A percentile compares a stretch with the other conserved stretches of the same genome.
Conservation (phyloP, 176 grass and related monocot genomes). For the Musa schizocarpa region DNA sequence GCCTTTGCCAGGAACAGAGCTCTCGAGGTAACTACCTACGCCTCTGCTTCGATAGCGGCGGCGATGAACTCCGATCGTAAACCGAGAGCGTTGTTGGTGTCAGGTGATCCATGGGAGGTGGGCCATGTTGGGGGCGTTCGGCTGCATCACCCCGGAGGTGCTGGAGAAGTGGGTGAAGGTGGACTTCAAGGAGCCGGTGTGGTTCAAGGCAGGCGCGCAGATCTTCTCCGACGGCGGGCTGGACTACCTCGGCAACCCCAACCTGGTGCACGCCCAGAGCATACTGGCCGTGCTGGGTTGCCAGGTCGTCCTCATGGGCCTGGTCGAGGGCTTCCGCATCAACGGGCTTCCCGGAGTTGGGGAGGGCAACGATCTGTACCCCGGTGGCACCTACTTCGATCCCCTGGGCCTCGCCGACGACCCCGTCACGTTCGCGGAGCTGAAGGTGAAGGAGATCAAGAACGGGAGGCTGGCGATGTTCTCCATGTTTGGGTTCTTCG, state of each 20-base stretch:
- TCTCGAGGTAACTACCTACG: slow-evolving; percentile 45
- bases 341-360: slow-evolving; percentile 78
- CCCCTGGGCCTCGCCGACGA: slow-evolving; percentile 84
- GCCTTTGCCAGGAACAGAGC: slow-evolving; percentile 84
- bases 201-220: slow-evolving; percentile 96
- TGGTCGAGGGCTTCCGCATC: slow-evolving; percentile 89
- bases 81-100: neutral
- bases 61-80: too few relatives aligned
- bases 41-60: too few relatives aligned
- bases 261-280: slow-evolving; percentile 97
- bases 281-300: slow-evolving; percentile 79
- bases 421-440: slow-evolving; percentile 67
- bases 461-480: slow-evolving; percentile 92
- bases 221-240: slow-evolving; percentile 97
- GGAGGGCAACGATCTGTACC: slow-evolving; percentile 92
- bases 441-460: slow-evolving; percentile 98
- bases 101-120: slow-evolving; percentile 85
- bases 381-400: slow-evolving; percentile 86
- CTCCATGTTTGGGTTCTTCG: slow-evolving; percentile 93
- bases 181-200: slow-evolving; percentile 93
- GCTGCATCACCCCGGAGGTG: slow-evolving; percentile 86
- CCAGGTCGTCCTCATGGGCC: slow-evolving; percentile 92
- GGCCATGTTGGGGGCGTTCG: slow-evolving; percentile 89
- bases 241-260: slow-evolving; percentile 95
- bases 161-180: slow-evolving; percentile 82